Evolutionary conservation across 495 filamentous ascomycete genomes (phyloP).

Genomic region (Xylaria grammica): DNA sequence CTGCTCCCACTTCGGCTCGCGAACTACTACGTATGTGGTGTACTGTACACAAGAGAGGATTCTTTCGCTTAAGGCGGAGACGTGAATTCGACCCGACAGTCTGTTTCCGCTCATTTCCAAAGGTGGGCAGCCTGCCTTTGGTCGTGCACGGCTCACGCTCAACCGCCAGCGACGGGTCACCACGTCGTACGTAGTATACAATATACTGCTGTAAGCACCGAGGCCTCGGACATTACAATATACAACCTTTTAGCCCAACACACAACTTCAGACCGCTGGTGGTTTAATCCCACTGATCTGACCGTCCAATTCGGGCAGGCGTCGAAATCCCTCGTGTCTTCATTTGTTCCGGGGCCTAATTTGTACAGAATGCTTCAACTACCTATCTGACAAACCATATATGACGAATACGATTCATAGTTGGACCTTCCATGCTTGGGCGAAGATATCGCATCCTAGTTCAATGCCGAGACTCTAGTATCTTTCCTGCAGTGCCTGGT

Average conservation of each 20-base stretch:
- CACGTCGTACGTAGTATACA: background rate
- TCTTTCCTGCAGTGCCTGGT: background rate
- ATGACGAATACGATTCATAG: background rate
- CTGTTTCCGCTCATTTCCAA: constrained; percentile 4
- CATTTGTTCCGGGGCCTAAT: background rate
- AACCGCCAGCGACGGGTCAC: constrained; percentile 8
- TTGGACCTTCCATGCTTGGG: background rate
- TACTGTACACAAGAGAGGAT: background rate
- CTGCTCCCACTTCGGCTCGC: too few relatives aligned
- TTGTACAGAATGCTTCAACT: background rate
- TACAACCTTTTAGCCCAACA: background rate
- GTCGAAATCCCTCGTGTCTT: background rate
- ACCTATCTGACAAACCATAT: background rate
- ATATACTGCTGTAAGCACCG: constrained; percentile 12
- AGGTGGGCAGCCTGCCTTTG: background rate
- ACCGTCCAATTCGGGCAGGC: constrained; percentile 3
- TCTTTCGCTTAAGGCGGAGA: constrained; percentile 7
- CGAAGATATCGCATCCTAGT: background rate
- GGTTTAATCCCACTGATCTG: constrained; percentile 11
- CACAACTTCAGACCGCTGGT: background rate
- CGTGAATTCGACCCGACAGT: constrained; percentile 13
- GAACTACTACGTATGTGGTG: background rate
- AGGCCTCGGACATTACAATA: constrained; percentile 13
- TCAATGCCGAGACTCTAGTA: background rate
- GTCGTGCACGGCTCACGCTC: constrained; percentile 1